These are phyloP conservation scores for Sporothrix mexicana DNA, from an alignment of 2,329 filamentous ascomycete genomes.

Conservation along the genomic window DNA sequence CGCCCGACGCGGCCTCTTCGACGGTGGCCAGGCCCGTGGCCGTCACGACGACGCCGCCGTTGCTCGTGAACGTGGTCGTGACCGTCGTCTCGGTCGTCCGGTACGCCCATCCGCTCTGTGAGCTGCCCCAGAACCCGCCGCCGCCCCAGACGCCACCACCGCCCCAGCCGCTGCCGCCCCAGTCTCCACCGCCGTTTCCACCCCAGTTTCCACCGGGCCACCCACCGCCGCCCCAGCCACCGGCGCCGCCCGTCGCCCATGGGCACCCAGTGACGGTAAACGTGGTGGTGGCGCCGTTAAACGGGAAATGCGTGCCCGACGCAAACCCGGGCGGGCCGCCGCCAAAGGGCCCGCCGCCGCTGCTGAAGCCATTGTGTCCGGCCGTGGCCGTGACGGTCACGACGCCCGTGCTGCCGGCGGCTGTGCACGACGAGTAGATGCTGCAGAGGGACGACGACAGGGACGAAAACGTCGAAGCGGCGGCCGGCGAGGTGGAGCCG, in stretches of 20 bases:
- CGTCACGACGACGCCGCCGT: constrained; percentile 39
- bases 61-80: constrained; percentile 42
- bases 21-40: constrained; percentile 42
- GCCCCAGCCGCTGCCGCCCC: constrained; percentile 46
- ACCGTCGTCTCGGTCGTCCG: constrained; percentile 45
- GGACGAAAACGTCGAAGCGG: constrained; percentile 43
- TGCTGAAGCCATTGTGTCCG: constrained; percentile 29
- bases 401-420: constrained; percentile 48
- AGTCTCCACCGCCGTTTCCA: constrained; percentile 43
- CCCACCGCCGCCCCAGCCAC: constrained; percentile 38
- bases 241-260: constrained; percentile 45
- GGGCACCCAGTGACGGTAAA: constrained; percentile 52
- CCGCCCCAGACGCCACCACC: constrained; percentile 42
- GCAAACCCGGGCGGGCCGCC: constrained; percentile 7
- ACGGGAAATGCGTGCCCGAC: constrained; percentile 25
- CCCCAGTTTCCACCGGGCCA: neutral
- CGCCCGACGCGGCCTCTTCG: constrained; percentile 44
- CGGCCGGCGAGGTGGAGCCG: constrained; percentile 42
- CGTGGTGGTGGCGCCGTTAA: constrained; percentile 43
- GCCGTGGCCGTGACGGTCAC: constrained; percentile 49
- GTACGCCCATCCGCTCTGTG: constrained; percentile 48
- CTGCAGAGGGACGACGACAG: constrained; percentile 52
- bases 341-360: constrained; percentile 29
- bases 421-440: constrained; percentile 48
- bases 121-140: constrained; percentile 49